Conservation (phyloP, 2,329 filamentous ascomycete species). For the Eurotiales sp. region DNA sequence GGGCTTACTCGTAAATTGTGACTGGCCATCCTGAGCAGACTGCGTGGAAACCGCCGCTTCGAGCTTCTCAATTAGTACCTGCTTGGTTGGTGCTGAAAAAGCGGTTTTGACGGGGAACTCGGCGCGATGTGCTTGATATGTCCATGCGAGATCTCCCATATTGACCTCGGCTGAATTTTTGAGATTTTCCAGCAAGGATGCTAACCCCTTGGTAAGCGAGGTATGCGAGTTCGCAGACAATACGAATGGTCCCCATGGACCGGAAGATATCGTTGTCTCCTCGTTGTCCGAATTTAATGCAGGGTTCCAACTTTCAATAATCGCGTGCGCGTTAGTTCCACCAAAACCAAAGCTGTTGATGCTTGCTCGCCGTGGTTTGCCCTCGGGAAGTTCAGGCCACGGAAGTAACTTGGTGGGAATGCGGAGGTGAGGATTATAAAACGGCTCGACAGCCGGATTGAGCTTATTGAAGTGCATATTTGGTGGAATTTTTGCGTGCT, state of each 20-base stretch:
- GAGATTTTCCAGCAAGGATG: background rate
- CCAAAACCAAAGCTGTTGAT: constrained; percentile 45
- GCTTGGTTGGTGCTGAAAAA: background rate
- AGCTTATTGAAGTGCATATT: constrained; percentile 25
- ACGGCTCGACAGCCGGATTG: constrained; percentile 23
- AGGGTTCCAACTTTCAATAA: constrained; percentile 18
- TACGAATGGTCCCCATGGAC: background rate
- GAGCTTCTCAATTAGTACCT: background rate
- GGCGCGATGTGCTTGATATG: background rate
- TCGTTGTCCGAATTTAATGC: constrained; percentile 17
- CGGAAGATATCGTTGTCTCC: background rate
- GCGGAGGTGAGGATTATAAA: constrained; percentile 21
- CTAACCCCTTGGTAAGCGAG: background rate
- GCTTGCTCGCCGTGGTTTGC: constrained; percentile 18
- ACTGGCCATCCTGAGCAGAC: too few relatives aligned
- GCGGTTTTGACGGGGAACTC: background rate
- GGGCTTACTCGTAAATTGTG: background rate
- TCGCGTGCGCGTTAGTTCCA: constrained; percentile 32
- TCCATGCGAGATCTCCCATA: constrained; percentile 12
- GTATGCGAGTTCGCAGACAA: background rate
- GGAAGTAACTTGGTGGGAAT: constrained; percentile 18
- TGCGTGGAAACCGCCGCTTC: background rate
- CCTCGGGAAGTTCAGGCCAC: constrained; percentile 17
- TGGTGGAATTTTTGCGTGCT: constrained; percentile 28
- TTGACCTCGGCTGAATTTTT: background rate